These are phyloP conservation scores for Naganishia antarctica DNA, from an alignment of 768 basidiomycete species.

Conservation along the genomic window DNA sequence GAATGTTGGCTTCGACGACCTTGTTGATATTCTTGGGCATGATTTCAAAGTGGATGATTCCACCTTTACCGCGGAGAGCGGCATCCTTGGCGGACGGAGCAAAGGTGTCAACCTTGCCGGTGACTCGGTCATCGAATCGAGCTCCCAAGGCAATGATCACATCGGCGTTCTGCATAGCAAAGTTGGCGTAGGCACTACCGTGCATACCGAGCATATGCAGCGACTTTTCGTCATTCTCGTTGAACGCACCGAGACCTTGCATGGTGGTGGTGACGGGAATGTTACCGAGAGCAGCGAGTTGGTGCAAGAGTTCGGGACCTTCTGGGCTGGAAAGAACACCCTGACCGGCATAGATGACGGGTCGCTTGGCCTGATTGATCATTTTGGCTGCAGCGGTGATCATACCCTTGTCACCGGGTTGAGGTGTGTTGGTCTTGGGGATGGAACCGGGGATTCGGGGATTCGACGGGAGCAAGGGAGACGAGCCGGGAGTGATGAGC, in stretches of 20 bases:
- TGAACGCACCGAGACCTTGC: conserved; percentile 91
- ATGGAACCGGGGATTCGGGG: conserved; percentile 49
- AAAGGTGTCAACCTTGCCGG: conserved; percentile 79
- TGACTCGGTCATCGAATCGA: conserved; percentile 97
- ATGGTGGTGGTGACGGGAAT: conserved; percentile 97
- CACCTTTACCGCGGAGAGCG: conserved; percentile 76
- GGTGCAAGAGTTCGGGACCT: conserved; percentile 74
- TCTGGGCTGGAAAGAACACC: conserved; percentile 76
- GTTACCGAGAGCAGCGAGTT: conserved; percentile 75
- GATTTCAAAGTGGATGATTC: conserved; percentile 99
- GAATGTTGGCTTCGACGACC: conserved; percentile 88
- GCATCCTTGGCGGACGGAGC: conserved; percentile 86
- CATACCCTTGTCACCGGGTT: conserved; percentile 61
- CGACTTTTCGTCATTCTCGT: conserved; percentile 77
- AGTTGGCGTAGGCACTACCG: conserved; percentile 91
- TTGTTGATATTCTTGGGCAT: conserved; percentile 99
- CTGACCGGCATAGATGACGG: conserved; percentile 87
- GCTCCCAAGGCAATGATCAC: conserved; percentile 95
- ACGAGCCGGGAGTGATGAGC: conserved; percentile 76
- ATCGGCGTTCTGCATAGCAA: conserved; percentile 96
- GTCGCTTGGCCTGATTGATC: conserved; percentile 86
- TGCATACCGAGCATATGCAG: conserved; percentile 99
- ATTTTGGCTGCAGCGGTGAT: conserved; percentile 79
- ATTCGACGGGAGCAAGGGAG: conserved; percentile 49
- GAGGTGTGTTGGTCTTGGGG: conserved; percentile 48